Percentiles rank a stretch among this genome's conserved stretches.
Evolutionary conservation across 2,329 filamentous ascomycete species (phyloP).

Genomic region (Neoscytalidium dimidiatum): DNA sequence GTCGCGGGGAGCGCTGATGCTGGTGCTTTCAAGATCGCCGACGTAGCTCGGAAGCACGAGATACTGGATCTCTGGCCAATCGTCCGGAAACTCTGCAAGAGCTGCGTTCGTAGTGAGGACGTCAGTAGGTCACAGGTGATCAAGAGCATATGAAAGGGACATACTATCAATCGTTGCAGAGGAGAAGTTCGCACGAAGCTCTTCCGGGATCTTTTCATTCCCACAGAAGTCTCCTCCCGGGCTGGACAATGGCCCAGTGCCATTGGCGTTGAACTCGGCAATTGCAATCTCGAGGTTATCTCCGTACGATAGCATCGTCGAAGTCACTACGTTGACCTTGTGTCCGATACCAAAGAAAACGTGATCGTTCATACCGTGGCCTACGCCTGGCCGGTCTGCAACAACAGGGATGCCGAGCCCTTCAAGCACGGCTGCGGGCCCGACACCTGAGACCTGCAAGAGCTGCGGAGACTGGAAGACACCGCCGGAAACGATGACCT

Average conservation of each 20-base stretch:
- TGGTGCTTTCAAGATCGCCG: conserved; percentile 23
- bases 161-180: too few species aligned
- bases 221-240: neutral
- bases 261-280: neutral
- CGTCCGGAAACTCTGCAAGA: conserved; percentile 10
- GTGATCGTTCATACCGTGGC: conserved; percentile 27
- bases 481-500: conserved; percentile 48
- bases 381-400: conserved; percentile 28
- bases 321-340: conserved; percentile 19
- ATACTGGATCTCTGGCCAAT: conserved; percentile 30
- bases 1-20: conserved; percentile 27
- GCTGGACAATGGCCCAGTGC: neutral
- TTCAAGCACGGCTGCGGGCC: conserved; percentile 26
- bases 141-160: too few species aligned
- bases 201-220: neutral
- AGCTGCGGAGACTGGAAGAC: conserved; percentile 49
- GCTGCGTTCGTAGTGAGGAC: too few species aligned
- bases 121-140: too few species aligned
- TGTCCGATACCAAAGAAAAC: conserved; percentile 26
- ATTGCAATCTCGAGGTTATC: neutral
- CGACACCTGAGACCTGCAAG: conserved; percentile 41
- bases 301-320: neutral
- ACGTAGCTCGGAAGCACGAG: conserved; percentile 25
- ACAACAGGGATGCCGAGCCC: conserved; percentile 28
- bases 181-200: neutral